Base-by-base conservation (phyloP, 139 green algal genomes). In the Chlamydomonas asymmetrica region DNA sequence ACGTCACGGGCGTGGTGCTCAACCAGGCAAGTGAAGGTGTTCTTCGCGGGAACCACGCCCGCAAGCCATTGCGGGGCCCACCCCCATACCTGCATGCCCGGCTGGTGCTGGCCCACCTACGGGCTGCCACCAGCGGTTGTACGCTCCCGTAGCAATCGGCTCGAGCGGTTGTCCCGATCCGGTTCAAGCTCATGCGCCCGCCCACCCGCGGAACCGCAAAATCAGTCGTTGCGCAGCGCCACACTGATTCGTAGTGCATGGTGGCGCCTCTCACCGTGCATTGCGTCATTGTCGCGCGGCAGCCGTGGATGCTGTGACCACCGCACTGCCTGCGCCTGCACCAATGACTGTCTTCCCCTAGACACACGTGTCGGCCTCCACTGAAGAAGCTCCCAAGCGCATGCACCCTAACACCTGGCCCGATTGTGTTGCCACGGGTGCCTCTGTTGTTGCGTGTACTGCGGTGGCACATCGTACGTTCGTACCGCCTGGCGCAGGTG, bases 1-100 rank as follows among this genome's bases (percentile, higher is more conserved):
- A 85, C 20, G 45, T 92, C 37, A 48, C 90, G 57, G 91, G 89
- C 6, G 63, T 92, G 31, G 57, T 91, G 5, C 37, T 95, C 8
- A 95, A 93, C 83, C 84, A 87, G 79, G 73, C 92, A 49, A 64
- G 66, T 6, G n/a, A 5, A 25, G 45, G 45, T 52, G 45, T 25
- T n/a, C n/a, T 71, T 79, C 4, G 50, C 50, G 63, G 45, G 29
- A 70, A 84, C 20, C 66, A 71, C n/a, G n/a, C n/a, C n/a, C n/a
- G n/a, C n/a, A n/a, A n/a, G n/a, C n/a, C n/a, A n/a, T n/a, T n/a
- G 45, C 45, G 10, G 45, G 45, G 45, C 10, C 10, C 45, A 52
- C 45, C 10, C 45, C 16, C 10, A 25, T 10, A 25, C 10, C 45
- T 52, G 45, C 45, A 25, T 52, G 10, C 10, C 45, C 10, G 45